A percentile compares a stretch with the other conserved stretches of the same genome.
These are phyloP conservation scores for Penicillium paradoxum DNA, from an alignment of 495 filamentous ascomycete species.

Conservation along the genomic window DNA sequence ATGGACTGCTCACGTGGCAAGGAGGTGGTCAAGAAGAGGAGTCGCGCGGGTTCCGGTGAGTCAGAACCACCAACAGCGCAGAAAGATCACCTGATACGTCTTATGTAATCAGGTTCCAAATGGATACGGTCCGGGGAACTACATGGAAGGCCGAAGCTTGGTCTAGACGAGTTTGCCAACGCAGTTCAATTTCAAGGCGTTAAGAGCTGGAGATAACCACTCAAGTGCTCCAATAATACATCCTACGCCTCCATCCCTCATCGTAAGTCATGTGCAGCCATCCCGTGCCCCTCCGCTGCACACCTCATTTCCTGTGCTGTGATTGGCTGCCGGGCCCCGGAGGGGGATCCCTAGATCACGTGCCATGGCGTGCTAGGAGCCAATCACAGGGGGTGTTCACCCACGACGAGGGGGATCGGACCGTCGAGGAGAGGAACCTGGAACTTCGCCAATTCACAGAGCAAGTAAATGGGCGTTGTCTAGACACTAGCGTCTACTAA, in stretches of 20 bases:
- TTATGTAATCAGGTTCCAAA: conserved; percentile 8
- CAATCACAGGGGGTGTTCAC: neutral
- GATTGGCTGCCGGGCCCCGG: conserved; percentile 31
- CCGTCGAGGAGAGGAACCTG: neutral
- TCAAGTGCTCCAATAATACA: neutral
- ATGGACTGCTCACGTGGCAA: conserved; percentile 46
- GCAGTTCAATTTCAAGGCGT: neutral
- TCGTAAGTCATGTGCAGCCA: conserved; percentile 38
- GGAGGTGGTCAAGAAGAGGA: conserved; percentile 27
- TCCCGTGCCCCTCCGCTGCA: conserved; percentile 38
- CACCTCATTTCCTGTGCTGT: neutral
- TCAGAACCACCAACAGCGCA: conserved; percentile 25
- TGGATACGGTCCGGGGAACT: no score
- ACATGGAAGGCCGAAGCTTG: no score
- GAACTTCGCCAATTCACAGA: neutral
- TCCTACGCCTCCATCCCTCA: neutral
- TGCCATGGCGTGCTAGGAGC: neutral
- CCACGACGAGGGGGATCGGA: neutral
- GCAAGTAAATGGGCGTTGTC: neutral
- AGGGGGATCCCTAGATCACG: conserved; percentile 26
- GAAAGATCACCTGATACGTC: conserved; percentile 33
- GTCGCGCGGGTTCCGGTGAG: conserved; percentile 18
- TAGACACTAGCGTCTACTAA: neutral
- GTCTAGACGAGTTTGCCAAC: no score
- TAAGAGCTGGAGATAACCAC: conserved; percentile 7